Evolutionary conservation across 352 stramenopile species (phyloP).

Genomic region (Pilasporangium apinafurcum): DNA sequence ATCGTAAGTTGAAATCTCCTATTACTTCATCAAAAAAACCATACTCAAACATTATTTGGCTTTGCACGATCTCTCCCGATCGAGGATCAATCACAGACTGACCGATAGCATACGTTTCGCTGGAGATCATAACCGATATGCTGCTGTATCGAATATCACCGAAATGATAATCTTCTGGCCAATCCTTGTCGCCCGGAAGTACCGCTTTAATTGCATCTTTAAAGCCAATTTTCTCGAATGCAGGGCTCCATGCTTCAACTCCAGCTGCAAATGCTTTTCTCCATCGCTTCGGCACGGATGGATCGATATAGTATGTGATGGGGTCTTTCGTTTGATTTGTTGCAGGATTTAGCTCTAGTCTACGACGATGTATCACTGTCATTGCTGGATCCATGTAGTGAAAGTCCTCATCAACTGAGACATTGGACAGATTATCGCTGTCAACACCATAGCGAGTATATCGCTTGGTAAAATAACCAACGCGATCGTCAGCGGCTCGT

Average conservation of each 20-base stretch:
- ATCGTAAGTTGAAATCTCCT: conserved; percentile 38
- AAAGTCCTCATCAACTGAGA: conserved; percentile 22
- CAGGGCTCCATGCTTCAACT: conserved; percentile 68
- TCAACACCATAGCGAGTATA: conserved; percentile 52
- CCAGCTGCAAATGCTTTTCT: conserved; percentile 46
- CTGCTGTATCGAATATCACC: conserved; percentile 83
- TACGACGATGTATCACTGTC: conserved; percentile 65
- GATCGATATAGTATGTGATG: conserved; percentile 82
- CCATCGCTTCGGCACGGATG: conserved; percentile 68
- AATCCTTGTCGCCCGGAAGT: conserved; percentile 57
- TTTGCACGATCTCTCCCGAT: conserved; percentile 83
- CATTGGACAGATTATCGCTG: conserved; percentile 17
- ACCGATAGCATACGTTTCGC: conserved; percentile 65
- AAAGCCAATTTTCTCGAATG: conserved; percentile 74
- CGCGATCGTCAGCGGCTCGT: conserved; percentile 61
- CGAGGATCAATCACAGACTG: conserved; percentile 68
- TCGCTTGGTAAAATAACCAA: conserved; percentile 73
- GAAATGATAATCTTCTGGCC: conserved; percentile 73
- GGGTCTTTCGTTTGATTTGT: conserved; percentile 34
- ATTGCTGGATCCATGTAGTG: conserved; percentile 50
- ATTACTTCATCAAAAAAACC: conserved; percentile 78
- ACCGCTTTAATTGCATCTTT: conserved; percentile 64
- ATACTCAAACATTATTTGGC: conserved; percentile 82
- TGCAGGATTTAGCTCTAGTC: conserved; percentile 37
- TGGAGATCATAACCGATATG: conserved; percentile 82